Percentiles rank a stretch among this genome's conserved stretches.
Conservation (phyloP, 2,329 filamentous ascomycete genomes). For the Penicillium hordei region DNA sequence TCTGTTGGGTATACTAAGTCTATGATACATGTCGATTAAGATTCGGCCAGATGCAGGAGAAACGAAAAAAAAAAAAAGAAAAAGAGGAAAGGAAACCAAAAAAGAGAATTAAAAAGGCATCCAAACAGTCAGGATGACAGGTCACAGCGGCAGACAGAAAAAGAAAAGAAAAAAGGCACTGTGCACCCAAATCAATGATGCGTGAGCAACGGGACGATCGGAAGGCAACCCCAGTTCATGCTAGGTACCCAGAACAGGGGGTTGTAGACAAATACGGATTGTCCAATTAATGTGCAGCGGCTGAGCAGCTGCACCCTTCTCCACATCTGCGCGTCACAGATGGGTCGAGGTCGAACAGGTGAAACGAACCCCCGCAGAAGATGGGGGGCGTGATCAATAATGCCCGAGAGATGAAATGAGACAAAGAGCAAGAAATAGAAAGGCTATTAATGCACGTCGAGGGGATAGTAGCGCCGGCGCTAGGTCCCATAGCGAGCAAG, state of each 20-base stretch:
- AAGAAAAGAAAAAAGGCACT: constrained; percentile 4
- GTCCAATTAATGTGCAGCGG: constrained; percentile 16
- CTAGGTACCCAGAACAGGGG: constrained; percentile 5
- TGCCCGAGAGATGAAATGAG: constrained; percentile 8
- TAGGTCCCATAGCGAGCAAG: constrained; percentile 9
- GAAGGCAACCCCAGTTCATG: constrained; percentile 8
- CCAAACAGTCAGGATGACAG: constrained; percentile 15
- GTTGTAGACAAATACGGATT: not conserved
- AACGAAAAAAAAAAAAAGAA: constrained; percentile 14
- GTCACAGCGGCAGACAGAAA: constrained; percentile 18
- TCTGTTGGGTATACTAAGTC: constrained; percentile 42
- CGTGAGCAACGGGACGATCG: constrained; percentile 10
- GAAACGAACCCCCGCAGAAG: constrained; percentile 10
- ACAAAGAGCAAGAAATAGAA: constrained; percentile 13
- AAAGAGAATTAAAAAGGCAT: constrained; percentile 15
- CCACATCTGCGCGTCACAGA: constrained; percentile 22
- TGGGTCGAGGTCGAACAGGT: constrained; percentile 3
- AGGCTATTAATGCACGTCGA: constrained; percentile 20
- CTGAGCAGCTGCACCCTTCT: constrained; percentile 11
- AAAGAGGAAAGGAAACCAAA: constrained; percentile 9
- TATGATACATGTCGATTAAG: constrained; percentile 39
- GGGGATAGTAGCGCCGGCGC: constrained; percentile 21
- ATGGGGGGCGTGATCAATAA: not conserved
- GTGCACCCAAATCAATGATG: constrained; percentile 11
- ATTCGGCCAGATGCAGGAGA: constrained; percentile 23